phyloP scores from a whole-genome alignment of 1,284 basidiomycete species.

The Ustilago sp. region DNA sequence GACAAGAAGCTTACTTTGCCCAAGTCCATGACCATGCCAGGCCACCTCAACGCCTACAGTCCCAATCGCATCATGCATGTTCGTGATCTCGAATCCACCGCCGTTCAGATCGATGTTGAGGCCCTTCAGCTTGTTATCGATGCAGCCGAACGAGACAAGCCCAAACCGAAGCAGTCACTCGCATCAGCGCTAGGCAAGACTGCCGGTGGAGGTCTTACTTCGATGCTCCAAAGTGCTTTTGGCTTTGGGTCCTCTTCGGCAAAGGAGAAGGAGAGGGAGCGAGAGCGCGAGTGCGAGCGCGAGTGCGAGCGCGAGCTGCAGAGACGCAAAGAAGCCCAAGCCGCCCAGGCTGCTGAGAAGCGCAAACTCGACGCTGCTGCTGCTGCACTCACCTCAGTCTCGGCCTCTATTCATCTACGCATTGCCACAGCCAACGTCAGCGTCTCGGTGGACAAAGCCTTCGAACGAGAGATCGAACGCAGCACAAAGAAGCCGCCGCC shows the following conservation, averaged over 20 bases:
- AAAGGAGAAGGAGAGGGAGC: constrained; percentile 34
- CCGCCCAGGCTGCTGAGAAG: constrained; percentile 24
- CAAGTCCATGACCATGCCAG: constrained; percentile 75
- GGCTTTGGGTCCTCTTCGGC: constrained; percentile 68
- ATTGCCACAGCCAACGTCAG: constrained; percentile 85
- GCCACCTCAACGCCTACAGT: constrained; percentile 71
- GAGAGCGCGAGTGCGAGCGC: constrained; percentile 27
- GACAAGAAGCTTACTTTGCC: constrained; percentile 78
- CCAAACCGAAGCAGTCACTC: constrained; percentile 59
- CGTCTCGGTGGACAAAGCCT: constrained; percentile 79
- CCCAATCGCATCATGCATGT: constrained; percentile 78
- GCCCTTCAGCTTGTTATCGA: constrained; percentile 83
- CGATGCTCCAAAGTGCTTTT: constrained; percentile 68
- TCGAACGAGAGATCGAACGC: constrained; percentile 83
- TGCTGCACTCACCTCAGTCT: constrained; percentile 45
- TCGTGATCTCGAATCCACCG: constrained; percentile 77
- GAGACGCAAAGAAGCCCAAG: constrained; percentile 24
- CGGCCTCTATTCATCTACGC: constrained; percentile 80
- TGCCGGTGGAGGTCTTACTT: constrained; percentile 63
- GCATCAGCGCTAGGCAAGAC: constrained; percentile 61
- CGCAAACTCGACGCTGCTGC: constrained; percentile 29
- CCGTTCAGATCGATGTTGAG: constrained; percentile 82
- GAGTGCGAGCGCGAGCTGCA: constrained; percentile 36
- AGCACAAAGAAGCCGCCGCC: constrained; percentile 97
- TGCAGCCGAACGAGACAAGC: constrained; percentile 78